Base-by-base conservation (phyloP, 805 yeast genomes). In the Torulaspora delbrueckii region DNA sequence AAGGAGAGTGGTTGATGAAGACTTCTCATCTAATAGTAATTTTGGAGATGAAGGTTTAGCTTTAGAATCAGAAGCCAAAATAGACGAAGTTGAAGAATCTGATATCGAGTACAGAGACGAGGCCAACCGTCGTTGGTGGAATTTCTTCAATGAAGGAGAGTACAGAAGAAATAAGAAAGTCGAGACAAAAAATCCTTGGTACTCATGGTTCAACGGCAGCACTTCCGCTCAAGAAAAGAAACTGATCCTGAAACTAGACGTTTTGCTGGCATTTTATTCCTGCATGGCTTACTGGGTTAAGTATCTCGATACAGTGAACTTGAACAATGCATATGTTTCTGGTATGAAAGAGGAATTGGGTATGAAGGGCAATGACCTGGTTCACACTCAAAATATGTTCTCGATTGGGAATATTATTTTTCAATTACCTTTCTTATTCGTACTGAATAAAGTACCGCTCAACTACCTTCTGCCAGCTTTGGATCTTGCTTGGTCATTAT, bases 281-380 rank as follows among this genome's bases (percentile, higher is more conserved):
- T 75, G 80, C 60, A 62, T 79, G 47, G 79, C 79, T 1, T 82
- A 82, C 61, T 83, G 85, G 85, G 78, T 81, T 46, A 82, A 81
- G 56, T 76, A 75, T 52, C 63, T 82, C 44, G 87, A 82, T 54
- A 76, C 74, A 45, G 68, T 77, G 25, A 82, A 82, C 60, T 60
- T 82, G 45, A 74, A 73, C 49, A 80, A 82, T 56, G 88, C 88
- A 1, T 83, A 81, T 55, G 81, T 79, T 33, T 74, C 81, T 13
- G 84, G 86, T 16, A 71, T 84, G 77, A 63, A 73, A 47, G 79
- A 75, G 53, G 80, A 70, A 37, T 65, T 82, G 30, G 69, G 70
- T 4, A 74, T 84, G 70, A 56, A 70, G 43, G 86, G 85, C 9
- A 78, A 81, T 56, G 86, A 83, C 53, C 70, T 81, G 47, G 77